A percentile compares a stretch with the other conserved stretches of the same genome.
Evolutionary conservation across 768 basidiomycete genomes (phyloP).

Genomic region (Cystobasidium ongulense): DNA sequence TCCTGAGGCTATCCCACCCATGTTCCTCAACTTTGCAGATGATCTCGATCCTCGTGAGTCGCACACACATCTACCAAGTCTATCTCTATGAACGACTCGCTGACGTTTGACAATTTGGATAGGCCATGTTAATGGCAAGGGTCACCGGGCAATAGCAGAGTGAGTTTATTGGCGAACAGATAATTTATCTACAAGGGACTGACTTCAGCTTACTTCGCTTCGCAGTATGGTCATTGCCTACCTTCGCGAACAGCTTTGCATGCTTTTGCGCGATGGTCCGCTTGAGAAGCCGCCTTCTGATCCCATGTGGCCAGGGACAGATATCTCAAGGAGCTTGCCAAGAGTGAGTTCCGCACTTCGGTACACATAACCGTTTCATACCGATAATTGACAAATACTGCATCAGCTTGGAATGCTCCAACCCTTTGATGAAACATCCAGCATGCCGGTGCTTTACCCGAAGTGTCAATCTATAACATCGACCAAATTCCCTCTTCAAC

Average conservation of each 20-base stretch:
- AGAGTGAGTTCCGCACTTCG: conserved; percentile 8
- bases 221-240: conserved; percentile 30
- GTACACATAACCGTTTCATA: background rate
- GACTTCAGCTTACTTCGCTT: too few species aligned
- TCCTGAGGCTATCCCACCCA: conserved; percentile 6
- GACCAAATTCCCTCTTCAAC: background rate
- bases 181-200: too few species aligned
- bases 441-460: background rate
- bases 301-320: background rate
- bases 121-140: conserved; percentile 24
- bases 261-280: conserved; percentile 11
- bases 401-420: conserved; percentile 14
- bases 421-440: background rate
- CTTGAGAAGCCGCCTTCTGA: background rate
- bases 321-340: conserved; percentile 5
- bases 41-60: conserved; percentile 8
- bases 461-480: conserved; percentile 20
- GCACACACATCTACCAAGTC: too few species aligned
- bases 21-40: conserved; percentile 16
- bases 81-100: too few species aligned
- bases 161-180: conserved; percentile 12
- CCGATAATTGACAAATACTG: background rate
- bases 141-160: conserved; percentile 28
- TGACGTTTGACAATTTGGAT: background rate
- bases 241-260: conserved; percentile 29